Evolutionary conservation across 352 stramenopile genomes (phyloP).

Genomic region (Blastocystis sp.): DNA sequence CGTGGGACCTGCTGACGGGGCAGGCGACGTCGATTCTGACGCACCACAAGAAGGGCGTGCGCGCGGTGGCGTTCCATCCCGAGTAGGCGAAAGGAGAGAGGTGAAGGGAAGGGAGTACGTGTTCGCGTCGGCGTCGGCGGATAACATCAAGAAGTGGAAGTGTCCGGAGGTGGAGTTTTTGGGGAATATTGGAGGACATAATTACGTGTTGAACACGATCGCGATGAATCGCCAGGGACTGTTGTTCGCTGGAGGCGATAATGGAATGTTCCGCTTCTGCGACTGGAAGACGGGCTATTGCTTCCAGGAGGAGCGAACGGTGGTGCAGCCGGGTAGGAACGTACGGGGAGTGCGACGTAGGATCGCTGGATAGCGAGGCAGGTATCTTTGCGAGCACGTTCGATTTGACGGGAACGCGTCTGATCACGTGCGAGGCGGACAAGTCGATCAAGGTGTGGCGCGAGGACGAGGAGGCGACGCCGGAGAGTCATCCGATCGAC

Average conservation of each 20-base stretch:
- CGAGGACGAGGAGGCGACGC: slow-evolving; percentile 77
- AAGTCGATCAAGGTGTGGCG: slow-evolving; percentile 98
- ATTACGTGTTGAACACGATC: slow-evolving; percentile 92
- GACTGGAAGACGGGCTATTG: slow-evolving; percentile 93
- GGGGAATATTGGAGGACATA: slow-evolving; percentile 89
- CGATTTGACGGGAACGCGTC: slow-evolving; percentile 88
- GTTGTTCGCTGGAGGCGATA: slow-evolving; percentile 84
- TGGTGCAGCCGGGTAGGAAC: slow-evolving; percentile 68
- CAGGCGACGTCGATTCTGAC: slow-evolving; percentile 95
- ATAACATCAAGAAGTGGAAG: slow-evolving; percentile 98
- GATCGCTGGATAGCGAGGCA: slow-evolving; percentile 91
- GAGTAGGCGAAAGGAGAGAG: slow-evolving; percentile 60
- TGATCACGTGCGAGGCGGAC: slow-evolving; percentile 95
- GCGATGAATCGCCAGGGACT: slow-evolving; percentile 93
- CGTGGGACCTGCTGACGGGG: slow-evolving; percentile 93
- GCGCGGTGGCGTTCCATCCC: slow-evolving; percentile 76
- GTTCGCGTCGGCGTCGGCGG: slow-evolving; percentile 88
- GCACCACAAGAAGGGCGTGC: slow-evolving; percentile 97
- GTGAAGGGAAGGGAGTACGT: slow-evolving; percentile 72
- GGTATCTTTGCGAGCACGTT: slow-evolving; percentile 89
- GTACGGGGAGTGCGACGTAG: slow-evolving; percentile 64
- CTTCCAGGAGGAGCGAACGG: slow-evolving; percentile 86
- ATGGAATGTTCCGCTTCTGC: slow-evolving; percentile 93
- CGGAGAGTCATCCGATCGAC: slow-evolving; percentile 89
- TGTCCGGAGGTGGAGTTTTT: slow-evolving; percentile 79